These are phyloP conservation scores for Saxophila tyrrhenica DNA, from an alignment of 495 filamentous ascomycete species.

Conservation along the genomic window DNA sequence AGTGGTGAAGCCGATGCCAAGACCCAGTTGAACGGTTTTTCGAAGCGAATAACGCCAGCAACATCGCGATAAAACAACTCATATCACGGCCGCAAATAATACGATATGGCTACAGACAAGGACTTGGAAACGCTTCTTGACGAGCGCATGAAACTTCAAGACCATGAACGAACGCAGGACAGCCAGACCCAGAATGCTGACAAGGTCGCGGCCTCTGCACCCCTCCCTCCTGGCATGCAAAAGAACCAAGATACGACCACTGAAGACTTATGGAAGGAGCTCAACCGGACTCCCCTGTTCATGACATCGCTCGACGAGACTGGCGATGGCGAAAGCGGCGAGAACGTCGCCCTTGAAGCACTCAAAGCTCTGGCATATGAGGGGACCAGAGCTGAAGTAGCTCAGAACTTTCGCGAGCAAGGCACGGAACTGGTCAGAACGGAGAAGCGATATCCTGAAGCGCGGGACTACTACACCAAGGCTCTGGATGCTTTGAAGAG, in stretches of 20 bases:
- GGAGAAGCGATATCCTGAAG: slow-evolving; percentile 64
- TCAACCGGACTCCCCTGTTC: slow-evolving; percentile 80
- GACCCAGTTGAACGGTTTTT: too few relatives aligned
- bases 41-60: too few relatives aligned
- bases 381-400: slow-evolving; percentile 73
- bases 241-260: slow-evolving; percentile 49
- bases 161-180: neutral
- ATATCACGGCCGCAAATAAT: too few relatives aligned
- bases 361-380: slow-evolving; percentile 85
- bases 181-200: neutral
- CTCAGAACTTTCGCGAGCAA: slow-evolving; percentile 66
- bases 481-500: slow-evolving; percentile 55
- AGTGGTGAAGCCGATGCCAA: too few relatives aligned
- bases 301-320: slow-evolving; percentile 82
- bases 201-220: neutral
- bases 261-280: slow-evolving; percentile 59
- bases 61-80: too few relatives aligned
- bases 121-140: neutral
- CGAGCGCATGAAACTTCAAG: neutral
- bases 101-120: neutral
- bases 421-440: slow-evolving; percentile 73
- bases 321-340: slow-evolving; percentile 35
- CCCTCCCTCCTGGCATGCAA: slow-evolving; percentile 49
- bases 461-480: slow-evolving; percentile 84
- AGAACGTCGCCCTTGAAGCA: slow-evolving; percentile 72